These are phyloP conservation scores for Trypanosomatidae sp. DNA, from an alignment of 208 protist genomes.

Conservation along the genomic window DNA sequence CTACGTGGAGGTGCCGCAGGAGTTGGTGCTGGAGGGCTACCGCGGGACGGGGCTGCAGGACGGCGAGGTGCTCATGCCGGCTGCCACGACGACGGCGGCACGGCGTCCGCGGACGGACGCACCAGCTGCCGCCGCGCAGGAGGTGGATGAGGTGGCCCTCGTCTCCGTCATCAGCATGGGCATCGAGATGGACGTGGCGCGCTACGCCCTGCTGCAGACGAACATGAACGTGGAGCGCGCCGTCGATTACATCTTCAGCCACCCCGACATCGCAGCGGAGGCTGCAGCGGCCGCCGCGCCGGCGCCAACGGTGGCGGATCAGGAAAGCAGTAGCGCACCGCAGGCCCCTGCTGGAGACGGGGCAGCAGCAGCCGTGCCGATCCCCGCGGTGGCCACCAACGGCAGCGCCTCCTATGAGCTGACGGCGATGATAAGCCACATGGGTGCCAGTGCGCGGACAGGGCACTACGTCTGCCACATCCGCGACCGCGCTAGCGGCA, in stretches of 20 bases:
- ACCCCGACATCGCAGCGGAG: no score
- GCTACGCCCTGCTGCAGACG: conserved; percentile 85
- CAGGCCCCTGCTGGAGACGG: no score
- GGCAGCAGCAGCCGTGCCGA: no score
- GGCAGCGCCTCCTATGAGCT: conserved; percentile 81
- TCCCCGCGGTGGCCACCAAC: no score
- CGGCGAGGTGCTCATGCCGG: conserved; percentile 71
- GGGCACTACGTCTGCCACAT: conserved; percentile 94
- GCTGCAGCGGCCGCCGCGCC: no score
- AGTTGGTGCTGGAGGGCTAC: conserved; percentile 58
- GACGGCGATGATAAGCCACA: conserved; percentile 91
- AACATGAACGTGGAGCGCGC: conserved; percentile 94
- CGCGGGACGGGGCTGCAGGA: conserved; percentile 55
- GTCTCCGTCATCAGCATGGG: conserved; percentile 89
- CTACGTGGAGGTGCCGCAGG: conserved; percentile 82
- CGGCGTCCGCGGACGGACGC: background rate
- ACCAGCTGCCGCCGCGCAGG: background rate
- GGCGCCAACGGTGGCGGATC: no score
- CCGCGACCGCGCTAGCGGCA: no score
- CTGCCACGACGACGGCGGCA: background rate
- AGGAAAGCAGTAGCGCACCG: no score
- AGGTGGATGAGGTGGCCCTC: conserved; percentile 78
- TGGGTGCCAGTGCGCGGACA: conserved; percentile 81
- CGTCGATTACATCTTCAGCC: conserved; percentile 97
- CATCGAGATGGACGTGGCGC: conserved; percentile 66